Base-by-base conservation (phyloP, 75 land plant species). In the Picea glauca region DNA sequence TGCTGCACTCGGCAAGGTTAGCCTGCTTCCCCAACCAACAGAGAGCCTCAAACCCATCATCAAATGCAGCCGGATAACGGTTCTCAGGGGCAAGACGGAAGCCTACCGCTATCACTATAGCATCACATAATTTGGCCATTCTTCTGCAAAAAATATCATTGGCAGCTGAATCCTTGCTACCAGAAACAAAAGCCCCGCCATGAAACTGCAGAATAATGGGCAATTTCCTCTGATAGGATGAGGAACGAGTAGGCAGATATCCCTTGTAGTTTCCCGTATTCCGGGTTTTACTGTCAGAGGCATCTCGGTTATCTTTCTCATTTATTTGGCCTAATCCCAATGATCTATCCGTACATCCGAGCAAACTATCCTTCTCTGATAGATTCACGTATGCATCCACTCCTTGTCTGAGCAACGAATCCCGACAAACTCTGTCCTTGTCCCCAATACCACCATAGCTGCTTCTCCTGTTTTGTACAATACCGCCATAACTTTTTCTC, bases 11-110 rank as follows among this genome's bases (percentile, higher is more conserved):
- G 1, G 93, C 93, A 79, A 95, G 82, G 81, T 93, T 93, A 46
- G 95, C 92, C 77, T 95, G 93, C 87, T 95, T 95, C 62, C 86
- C 92, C 60, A 95, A 58, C 98, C 98, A 95, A 84, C 85, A 73
- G 79, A 95, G 65, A 62, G 89, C 94, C 83, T 88, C 86, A 84
- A 91, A 35, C 46, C 92, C 98, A 81, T 95, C 98, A 75, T 95
- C 98, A 75, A 87, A 91, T 57, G 98, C 95, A 7, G 92, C 91
- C 23, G 98, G 98, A 64, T 81, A 95, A 86, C 83, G 77, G 77
- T 91, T 88, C 84, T 95, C 93, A 64, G 95, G 92, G 65, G 98
- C 93, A 38, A 95, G 78, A 79, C 98, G 68, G 74, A 93, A 95
- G 31, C 95, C 95, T 0, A 93, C 98, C 13, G 93, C 91, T 12